Evolutionary conservation across 2,329 filamentous ascomycete genomes (phyloP).

Genomic region (Penicillium concentricum): DNA sequence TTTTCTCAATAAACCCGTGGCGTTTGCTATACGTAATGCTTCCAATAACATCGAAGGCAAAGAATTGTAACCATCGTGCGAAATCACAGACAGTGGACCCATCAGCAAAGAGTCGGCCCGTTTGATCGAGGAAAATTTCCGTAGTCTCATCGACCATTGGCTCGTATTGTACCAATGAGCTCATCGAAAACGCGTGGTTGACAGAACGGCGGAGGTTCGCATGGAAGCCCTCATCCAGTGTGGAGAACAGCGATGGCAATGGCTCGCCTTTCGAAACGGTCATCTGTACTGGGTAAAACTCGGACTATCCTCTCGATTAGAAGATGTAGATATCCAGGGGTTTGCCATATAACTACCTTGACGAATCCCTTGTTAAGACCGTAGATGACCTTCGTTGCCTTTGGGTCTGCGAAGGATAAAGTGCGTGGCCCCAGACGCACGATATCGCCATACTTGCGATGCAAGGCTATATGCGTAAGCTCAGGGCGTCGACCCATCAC

Average conservation of each 20-base stretch:
- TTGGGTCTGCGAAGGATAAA: conserved; percentile 71
- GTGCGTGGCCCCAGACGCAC: conserved; percentile 72
- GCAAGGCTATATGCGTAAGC: conserved; percentile 65
- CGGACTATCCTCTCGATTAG: conserved; percentile 11
- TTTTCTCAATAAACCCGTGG: conserved; percentile 72
- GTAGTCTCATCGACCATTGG: conserved; percentile 76
- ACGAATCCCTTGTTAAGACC: conserved; percentile 77
- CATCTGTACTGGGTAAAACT: conserved; percentile 20
- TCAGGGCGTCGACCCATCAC: conserved; percentile 66
- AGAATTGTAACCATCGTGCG: conserved; percentile 68
- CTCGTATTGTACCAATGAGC: conserved; percentile 72
- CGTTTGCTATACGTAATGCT: conserved; percentile 75
- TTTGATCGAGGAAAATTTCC: conserved; percentile 66
- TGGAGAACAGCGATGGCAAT: conserved; percentile 17
- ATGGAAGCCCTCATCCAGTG: conserved; percentile 66
- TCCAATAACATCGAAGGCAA: conserved; percentile 81
- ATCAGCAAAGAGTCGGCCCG: conserved; percentile 53
- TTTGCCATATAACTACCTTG: conserved; percentile 57
- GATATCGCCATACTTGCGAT: conserved; percentile 69
- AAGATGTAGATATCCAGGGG: neutral
- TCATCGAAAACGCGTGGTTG: conserved; percentile 76
- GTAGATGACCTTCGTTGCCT: conserved; percentile 65
- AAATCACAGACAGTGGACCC: conserved; percentile 21
- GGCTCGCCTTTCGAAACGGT: conserved; percentile 16
- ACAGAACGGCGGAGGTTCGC: conserved; percentile 72